Evolutionary conservation across 306 rosid genomes (phyloP), one percentile per base, ranked within the genome.

Genomic region (Quillaja saponaria): DNA sequence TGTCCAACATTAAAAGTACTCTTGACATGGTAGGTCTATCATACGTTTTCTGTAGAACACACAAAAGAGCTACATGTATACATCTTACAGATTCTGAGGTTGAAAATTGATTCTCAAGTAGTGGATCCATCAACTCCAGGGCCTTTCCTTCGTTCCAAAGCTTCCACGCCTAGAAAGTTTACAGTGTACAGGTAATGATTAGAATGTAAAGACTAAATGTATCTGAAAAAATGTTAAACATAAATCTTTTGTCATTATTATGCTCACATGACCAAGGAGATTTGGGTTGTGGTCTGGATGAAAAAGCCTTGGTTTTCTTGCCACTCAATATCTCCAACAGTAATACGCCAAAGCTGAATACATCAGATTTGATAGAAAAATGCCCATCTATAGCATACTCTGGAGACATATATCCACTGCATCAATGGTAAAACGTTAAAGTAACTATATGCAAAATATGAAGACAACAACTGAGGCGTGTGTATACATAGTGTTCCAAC

Each of bases 1-100:
- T 67, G 48, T 69, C 76, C 67, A 80, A 50, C 76, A 80, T 80
- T 71, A 80, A 57, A 37, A 80, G 35, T 49, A 74, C 85, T 17
- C 52, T 48, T 53, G 89, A 44, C 83, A 77, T 80, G 57, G 80
- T 77, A 60, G 85, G 89, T 63, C 89, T 75, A 13, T 84, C 82
- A 58, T 81, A 82, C 13, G 83, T 80, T 20, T 28, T 63, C 31
- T 66, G 80, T 41, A 77, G 86, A 52, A 81, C 82, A 9, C 88
- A 79, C 58, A 62, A 69, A 18, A 83, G 82, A 5, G 80, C 86
- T 13, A 84, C 78, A 64, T 84, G 79, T 14, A 82, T 78, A 55
- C 72, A 83, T 34, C 86, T 56, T 13, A 63, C 11, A 28, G 50
- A 81, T 58, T 51, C 82, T 3, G 61, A 20, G 18, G 18, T 4